Conservation (phyloP, 371 early-diverging fungal species). For the Dichotomocladium elegans region DNA sequence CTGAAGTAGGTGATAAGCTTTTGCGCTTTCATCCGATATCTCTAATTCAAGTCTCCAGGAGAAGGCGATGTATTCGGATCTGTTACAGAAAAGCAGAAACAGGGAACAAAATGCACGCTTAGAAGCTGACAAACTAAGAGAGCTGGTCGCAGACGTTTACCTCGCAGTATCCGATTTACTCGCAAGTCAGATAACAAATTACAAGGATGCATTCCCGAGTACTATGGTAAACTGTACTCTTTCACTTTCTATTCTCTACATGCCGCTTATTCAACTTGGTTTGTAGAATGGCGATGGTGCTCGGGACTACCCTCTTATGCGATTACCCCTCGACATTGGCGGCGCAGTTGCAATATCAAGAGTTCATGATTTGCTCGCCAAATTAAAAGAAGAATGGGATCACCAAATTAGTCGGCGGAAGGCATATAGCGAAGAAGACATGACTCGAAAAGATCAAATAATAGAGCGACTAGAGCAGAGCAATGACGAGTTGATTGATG, state of each 20-base stretch:
- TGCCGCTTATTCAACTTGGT: too few relatives aligned
- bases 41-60: conserved; percentile 10
- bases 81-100: conserved; percentile 21
- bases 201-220: conserved; percentile 10
- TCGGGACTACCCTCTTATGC: conserved; percentile 17
- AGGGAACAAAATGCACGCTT: conserved; percentile 19
- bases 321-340: conserved; percentile 28
- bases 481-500: conserved; percentile 23
- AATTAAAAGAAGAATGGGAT: conserved; percentile 37
- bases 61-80: conserved; percentile 20
- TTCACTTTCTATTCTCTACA: not conserved
- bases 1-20: not conserved
- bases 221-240: not conserved
- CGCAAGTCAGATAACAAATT: conserved; percentile 13
- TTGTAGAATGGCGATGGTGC: not conserved
- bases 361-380: conserved; percentile 32
- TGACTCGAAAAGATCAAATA: conserved; percentile 21
- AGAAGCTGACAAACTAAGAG: conserved; percentile 26
- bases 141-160: conserved; percentile 19
- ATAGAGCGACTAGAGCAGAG: conserved; percentile 19
- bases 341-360: conserved; percentile 23
- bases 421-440: conserved; percentile 27
- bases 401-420: conserved; percentile 20
- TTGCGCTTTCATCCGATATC: too few relatives aligned
- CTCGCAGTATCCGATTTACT: conserved; percentile 8